These are phyloP conservation scores for Suhomyces kilbournensis DNA, from an alignment of 805 yeast genomes.

Conservation along the genomic window DNA sequence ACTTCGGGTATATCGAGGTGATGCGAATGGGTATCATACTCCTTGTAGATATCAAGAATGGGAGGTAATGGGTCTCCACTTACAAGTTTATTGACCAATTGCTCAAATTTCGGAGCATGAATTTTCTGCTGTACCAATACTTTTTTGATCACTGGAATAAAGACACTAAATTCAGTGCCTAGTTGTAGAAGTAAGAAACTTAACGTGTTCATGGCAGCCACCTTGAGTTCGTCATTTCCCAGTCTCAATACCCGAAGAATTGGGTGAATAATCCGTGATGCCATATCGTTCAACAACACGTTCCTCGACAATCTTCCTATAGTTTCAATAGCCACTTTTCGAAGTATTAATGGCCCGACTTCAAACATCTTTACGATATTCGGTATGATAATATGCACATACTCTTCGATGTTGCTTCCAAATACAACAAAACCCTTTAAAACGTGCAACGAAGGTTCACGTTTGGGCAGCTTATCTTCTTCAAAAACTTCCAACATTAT, in stretches of 20 bases:
- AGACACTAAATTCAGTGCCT: slow-evolving; percentile 80
- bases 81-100: slow-evolving; percentile 69
- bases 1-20: slow-evolving; percentile 54
- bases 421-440: slow-evolving; percentile 80
- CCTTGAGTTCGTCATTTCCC: slow-evolving; percentile 57
- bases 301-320: slow-evolving; percentile 76
- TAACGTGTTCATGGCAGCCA: slow-evolving; percentile 72
- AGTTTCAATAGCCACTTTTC: slow-evolving; percentile 75
- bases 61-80: slow-evolving; percentile 87
- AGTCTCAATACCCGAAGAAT: slow-evolving; percentile 61
- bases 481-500: slow-evolving; percentile 74
- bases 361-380: slow-evolving; percentile 80
- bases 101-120: slow-evolving; percentile 74
- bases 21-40: slow-evolving; percentile 39
- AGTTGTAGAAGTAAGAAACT: slow-evolving; percentile 76
- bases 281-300: slow-evolving; percentile 78
- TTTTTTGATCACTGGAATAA: slow-evolving; percentile 77
- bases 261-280: slow-evolving; percentile 87
- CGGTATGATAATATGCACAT: slow-evolving; percentile 83
- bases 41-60: slow-evolving; percentile 65
- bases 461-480: slow-evolving; percentile 59
- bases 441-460: slow-evolving; percentile 66
- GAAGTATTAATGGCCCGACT: slow-evolving; percentile 55
- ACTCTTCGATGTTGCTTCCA: slow-evolving; percentile 86
- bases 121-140: slow-evolving; percentile 60